phyloP scores from a whole-genome alignment of 148 eudicot species.

The Euryodendron excelsum region DNA sequence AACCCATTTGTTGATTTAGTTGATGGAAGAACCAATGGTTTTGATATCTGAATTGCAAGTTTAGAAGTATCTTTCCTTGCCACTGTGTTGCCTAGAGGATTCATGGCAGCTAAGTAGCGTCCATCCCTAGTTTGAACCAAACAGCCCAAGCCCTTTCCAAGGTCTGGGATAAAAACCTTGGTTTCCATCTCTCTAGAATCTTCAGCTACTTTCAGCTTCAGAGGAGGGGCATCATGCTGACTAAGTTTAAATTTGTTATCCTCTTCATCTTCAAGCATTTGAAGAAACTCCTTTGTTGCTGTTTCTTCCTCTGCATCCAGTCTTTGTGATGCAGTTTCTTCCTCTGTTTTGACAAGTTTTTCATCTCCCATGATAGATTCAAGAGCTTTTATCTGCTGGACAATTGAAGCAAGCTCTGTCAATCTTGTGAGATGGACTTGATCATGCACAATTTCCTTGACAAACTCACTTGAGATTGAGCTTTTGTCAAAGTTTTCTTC shows the following conservation, averaged over 20 bases:
- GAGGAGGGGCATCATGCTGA: constrained; percentile 24
- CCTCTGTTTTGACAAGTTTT: constrained; percentile 28
- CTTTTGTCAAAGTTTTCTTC: constrained; percentile 47
- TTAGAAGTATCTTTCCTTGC: constrained; percentile 71
- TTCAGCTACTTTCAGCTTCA: constrained; percentile 27
- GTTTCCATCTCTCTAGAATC: constrained; percentile 44
- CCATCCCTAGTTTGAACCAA: constrained; percentile 87
- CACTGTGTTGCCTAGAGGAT: constrained; percentile 57
- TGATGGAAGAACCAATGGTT: constrained; percentile 58
- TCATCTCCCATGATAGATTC: constrained; percentile 79
- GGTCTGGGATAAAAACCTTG: constrained; percentile 66
- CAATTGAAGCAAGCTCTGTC: constrained; percentile 83
- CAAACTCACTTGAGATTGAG: constrained; percentile 75
- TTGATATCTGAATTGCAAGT: constrained; percentile 84
- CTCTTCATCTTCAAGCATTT: constrained; percentile 67
- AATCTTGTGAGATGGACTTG: constrained; percentile 52
- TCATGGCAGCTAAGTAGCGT: constrained; percentile 76
- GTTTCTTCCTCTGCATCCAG: constrained; percentile 84
- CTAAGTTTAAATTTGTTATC: constrained; percentile 16
- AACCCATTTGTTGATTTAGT: constrained; percentile 46
- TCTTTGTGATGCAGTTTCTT: constrained; percentile 54
- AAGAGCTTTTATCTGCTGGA: constrained; percentile 89
- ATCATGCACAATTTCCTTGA: constrained; percentile 83
- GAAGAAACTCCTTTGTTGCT: constrained; percentile 85
- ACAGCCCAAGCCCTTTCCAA: constrained; percentile 88